Percentiles rank a stretch among this genome's conserved stretches.
These are phyloP conservation scores for Pouteria glomerata DNA, from an alignment of 148 eudicot genomes.

Conservation along the genomic window DNA sequence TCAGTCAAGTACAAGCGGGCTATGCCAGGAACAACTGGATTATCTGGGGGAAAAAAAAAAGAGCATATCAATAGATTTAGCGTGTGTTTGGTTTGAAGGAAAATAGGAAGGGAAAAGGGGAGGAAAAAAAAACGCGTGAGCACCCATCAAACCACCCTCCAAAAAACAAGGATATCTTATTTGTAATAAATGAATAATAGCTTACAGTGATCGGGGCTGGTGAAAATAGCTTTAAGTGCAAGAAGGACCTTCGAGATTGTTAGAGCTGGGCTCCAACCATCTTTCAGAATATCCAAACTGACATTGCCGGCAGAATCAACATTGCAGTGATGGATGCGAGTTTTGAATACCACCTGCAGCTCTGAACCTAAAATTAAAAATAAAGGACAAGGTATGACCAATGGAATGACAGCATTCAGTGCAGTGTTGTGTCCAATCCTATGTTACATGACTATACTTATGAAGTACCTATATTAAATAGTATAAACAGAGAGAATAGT, in stretches of 20 bases:
- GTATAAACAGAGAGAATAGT: no score
- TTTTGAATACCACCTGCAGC: conserved; percentile 80
- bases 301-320: conserved; percentile 77
- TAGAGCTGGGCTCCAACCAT: conserved; percentile 92
- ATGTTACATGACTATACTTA: no score
- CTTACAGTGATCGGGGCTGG: conserved; percentile 76
- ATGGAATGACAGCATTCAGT: not conserved
- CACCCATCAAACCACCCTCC: no score
- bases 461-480: no score
- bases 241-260: conserved; percentile 78
- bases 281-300: conserved; percentile 73
- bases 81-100: not conserved
- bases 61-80: not conserved
- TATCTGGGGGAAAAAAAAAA: conserved; percentile 53
- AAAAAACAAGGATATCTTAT: not conserved
- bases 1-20: conserved; percentile 73
- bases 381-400: not conserved
- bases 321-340: conserved; percentile 90
- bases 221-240: conserved; percentile 63
- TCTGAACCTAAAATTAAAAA: conserved; percentile 26
- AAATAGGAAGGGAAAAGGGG: not conserved
- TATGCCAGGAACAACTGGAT: conserved; percentile 62
- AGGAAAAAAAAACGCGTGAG: no score
- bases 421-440: no score
- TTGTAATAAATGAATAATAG: not conserved